Conservation (phyloP, 305 asterid genomes). For the Rubia peregrina region DNA sequence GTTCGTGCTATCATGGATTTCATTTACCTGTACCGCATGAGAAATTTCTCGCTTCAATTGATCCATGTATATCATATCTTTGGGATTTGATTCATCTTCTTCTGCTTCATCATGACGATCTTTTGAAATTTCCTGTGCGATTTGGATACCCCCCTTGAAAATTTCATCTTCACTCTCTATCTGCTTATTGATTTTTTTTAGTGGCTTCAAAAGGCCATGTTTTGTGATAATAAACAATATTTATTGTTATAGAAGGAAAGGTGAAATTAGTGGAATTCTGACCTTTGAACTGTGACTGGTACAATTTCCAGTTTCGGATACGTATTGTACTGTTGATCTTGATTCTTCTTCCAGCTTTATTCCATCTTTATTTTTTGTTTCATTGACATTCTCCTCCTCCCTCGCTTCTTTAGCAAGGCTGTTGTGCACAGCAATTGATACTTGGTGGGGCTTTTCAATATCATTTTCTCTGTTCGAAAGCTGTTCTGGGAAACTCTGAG, state of each 20-base stretch:
- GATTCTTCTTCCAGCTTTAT: slow-evolving; percentile 20
- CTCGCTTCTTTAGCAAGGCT: not conserved
- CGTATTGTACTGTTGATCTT: slow-evolving; percentile 18
- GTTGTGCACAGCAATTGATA: not conserved
- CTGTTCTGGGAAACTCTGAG: not conserved
- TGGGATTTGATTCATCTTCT: not conserved
- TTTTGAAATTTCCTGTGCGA: not conserved
- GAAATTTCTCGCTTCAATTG: not conserved
- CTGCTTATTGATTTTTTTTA: not conserved
- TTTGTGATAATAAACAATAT: slow-evolving; percentile 5
- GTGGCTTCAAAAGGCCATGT: not conserved
- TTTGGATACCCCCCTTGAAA: not conserved
- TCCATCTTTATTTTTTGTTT: not conserved
- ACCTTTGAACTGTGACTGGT: slow-evolving; percentile 30
- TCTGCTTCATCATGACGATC: not conserved
- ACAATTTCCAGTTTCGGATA: slow-evolving; percentile 14
- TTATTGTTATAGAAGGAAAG: slow-evolving; percentile 2
- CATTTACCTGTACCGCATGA: not conserved
- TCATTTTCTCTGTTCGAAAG: not conserved
- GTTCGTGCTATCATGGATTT: not conserved
- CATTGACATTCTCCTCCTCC: slow-evolving; percentile 6
- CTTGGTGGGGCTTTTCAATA: not conserved
- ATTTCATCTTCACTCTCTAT: not conserved
- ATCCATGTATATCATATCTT: not conserved
- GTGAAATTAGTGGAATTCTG: not conserved